Conservation (phyloP, 139 green algal genomes). For the Nannochloris sp. region DNA sequence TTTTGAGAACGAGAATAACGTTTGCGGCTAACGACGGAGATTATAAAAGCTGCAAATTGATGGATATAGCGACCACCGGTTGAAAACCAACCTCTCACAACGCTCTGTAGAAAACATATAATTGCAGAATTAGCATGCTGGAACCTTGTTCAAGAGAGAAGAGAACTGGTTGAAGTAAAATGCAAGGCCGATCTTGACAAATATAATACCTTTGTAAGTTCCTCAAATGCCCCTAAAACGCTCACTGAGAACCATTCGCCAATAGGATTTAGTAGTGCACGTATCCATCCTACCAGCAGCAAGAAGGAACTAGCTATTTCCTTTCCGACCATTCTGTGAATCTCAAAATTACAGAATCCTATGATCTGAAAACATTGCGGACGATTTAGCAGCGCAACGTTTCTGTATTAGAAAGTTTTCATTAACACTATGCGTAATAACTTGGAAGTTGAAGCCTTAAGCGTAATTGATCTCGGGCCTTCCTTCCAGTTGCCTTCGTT, state of each 20-base stretch:
- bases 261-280: not conserved
- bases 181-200: not conserved
- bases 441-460: too few relatives aligned
- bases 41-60: slow-evolving; percentile 16
- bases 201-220: not conserved
- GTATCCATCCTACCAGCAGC: not conserved
- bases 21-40: slow-evolving; percentile 1
- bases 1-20: not conserved
- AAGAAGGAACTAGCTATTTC: too few relatives aligned
- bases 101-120: not conserved
- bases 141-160: not conserved
- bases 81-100: slow-evolving; percentile 10
- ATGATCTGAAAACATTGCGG: too few relatives aligned
- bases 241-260: not conserved
- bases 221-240: not conserved
- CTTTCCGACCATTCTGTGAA: too few relatives aligned
- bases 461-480: too few relatives aligned
- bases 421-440: too few relatives aligned
- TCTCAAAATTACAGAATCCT: too few relatives aligned
- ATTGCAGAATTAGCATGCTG: not conserved
- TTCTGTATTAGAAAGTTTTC: too few relatives aligned
- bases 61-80: slow-evolving; percentile 25
- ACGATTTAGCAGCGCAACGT: too few relatives aligned
- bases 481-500: too few relatives aligned
- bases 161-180: not conserved